phyloP scores from a whole-genome alignment of 169 alveolate species.

The Cryptosporidium xiaoi region DNA sequence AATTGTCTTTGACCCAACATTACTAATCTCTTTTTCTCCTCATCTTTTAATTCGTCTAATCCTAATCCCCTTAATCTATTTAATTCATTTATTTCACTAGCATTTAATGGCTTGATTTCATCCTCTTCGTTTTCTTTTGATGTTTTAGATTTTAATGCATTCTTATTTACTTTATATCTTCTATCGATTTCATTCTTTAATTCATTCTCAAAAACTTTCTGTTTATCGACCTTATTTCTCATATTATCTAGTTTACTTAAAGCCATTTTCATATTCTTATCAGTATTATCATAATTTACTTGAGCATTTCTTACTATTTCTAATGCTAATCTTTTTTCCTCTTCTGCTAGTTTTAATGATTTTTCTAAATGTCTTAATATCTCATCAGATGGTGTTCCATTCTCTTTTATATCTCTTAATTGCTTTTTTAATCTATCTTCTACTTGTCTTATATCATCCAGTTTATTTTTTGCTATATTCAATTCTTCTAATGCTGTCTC shows the following conservation, averaged over 20 bases:
- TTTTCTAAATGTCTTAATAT: slow-evolving; percentile 40
- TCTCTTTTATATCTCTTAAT: slow-evolving; percentile 20
- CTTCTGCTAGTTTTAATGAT: slow-evolving; percentile 48
- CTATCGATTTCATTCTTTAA: slow-evolving; percentile 29
- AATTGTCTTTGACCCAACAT: slow-evolving; percentile 67
- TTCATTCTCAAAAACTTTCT: slow-evolving; percentile 34
- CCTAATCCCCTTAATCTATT: slow-evolving; percentile 47
- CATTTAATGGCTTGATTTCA: slow-evolving; percentile 51
- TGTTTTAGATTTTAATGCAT: slow-evolving; percentile 4
- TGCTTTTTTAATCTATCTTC: slow-evolving; percentile 43
- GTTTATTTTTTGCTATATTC: slow-evolving; percentile 25
- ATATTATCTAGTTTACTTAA: slow-evolving; percentile 22
- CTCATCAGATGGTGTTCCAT: slow-evolving; percentile 72
- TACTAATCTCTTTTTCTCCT: slow-evolving; percentile 29
- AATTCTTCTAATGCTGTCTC: slow-evolving; percentile 61
- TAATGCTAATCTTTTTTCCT: slow-evolving; percentile 32
- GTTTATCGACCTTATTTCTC: background rate
- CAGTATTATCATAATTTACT: slow-evolving; percentile 17
- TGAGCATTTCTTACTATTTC: slow-evolving; percentile 33
- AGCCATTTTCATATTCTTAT: slow-evolving; percentile 38
- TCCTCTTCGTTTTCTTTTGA: slow-evolving; percentile 10
- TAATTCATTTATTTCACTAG: slow-evolving; percentile 27
- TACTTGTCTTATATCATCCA: slow-evolving; percentile 20
- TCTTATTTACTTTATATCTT: slow-evolving; percentile 3
- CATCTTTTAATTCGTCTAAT: slow-evolving; percentile 56